A percentile compares a stretch with the other conserved stretches of the same genome.
Evolutionary conservation across 306 rosid genomes (phyloP).

Genomic region (Oemleria cerasiformis): DNA sequence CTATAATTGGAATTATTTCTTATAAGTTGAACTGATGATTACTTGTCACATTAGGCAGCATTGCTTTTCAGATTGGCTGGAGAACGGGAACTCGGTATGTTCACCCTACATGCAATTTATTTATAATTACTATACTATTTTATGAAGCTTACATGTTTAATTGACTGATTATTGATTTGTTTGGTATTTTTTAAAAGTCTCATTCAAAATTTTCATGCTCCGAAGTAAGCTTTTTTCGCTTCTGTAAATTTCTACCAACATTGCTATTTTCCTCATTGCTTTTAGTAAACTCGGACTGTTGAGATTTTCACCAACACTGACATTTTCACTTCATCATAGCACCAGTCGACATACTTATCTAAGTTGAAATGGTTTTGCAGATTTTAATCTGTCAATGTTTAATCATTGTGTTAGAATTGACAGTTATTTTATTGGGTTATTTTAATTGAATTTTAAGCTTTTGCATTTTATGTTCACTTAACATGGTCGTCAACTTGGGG

Average conservation of each 20-base stretch:
- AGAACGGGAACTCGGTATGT: conserved; percentile 71
- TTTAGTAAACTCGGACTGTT: not conserved
- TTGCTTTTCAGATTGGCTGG: conserved; percentile 92
- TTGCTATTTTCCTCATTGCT: not conserved
- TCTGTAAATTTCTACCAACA: not conserved
- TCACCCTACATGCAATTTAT: conserved; percentile 9
- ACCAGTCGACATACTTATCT: not conserved
- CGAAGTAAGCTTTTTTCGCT: not conserved
- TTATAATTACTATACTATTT: not conserved
- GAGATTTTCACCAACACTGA: not conserved
- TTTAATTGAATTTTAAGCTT: not conserved
- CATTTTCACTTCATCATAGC: not conserved
- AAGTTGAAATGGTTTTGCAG: not conserved
- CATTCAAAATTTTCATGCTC: not conserved
- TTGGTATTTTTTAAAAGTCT: not conserved
- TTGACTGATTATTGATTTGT: not conserved
- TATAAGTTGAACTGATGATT: conserved; percentile 28
- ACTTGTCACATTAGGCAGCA: conserved; percentile 67
- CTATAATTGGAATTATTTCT: conserved; percentile 9
- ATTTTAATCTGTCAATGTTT: not conserved
- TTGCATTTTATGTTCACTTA: not conserved
- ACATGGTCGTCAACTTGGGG: not conserved
- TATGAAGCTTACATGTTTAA: not conserved
- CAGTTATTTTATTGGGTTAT: not conserved
- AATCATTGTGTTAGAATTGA: not conserved